Base-by-base conservation (phyloP, 2,329 filamentous ascomycete species). In the Nigrograna mackinnonii region DNA sequence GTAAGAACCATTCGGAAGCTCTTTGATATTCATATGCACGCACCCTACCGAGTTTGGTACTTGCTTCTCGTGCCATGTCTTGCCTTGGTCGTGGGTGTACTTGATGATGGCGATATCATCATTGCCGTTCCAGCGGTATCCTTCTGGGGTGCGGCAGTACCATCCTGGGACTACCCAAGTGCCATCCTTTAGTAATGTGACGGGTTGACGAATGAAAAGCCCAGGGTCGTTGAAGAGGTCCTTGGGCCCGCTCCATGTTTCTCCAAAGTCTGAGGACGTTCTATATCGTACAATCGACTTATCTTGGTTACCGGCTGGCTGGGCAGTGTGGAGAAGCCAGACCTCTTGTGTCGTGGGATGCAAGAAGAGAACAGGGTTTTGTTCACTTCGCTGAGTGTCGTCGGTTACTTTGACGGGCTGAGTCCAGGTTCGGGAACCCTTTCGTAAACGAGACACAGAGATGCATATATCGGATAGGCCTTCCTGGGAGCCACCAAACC, bases 401-500 rank as follows among this genome's bases (percentile, higher is more conserved):
- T 62, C 64, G 0, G 72, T 72, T 2, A 75, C 62, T 37, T 63
- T 72, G 0, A 52, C 36, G 0, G 72, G 65, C 0, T 47, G 26
- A 0, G 55, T 51, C 72, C 72, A 76, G 3, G 47, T 34, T 0
- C 37, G 39, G 0, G 62, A 43, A 0, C 62, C 66, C 1, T 62
- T 53, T 2, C 47, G 51, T 1, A 70, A 52, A 5, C 70, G 67
- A 11, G 73, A 71, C 0, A 72, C 50, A 44, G 72, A 73, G 35
- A 75, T 72, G 40, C 63, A 68, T 31, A 76, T 74, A 36, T 76
- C 73, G 1, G 70, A 65, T 3, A 66, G 64, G 0, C 73, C 73
- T 51, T 76, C 72, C 43, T 75, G 72, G 0, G 68, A 73, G 2
- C 73, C 73, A 4, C 73, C 73, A 22, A 76, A 75, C 71, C 71